A percentile compares a stretch with the other conserved stretches of the same genome.
Conservation (phyloP, 2,329 filamentous ascomycete genomes). For the Daldinia sp. region DNA sequence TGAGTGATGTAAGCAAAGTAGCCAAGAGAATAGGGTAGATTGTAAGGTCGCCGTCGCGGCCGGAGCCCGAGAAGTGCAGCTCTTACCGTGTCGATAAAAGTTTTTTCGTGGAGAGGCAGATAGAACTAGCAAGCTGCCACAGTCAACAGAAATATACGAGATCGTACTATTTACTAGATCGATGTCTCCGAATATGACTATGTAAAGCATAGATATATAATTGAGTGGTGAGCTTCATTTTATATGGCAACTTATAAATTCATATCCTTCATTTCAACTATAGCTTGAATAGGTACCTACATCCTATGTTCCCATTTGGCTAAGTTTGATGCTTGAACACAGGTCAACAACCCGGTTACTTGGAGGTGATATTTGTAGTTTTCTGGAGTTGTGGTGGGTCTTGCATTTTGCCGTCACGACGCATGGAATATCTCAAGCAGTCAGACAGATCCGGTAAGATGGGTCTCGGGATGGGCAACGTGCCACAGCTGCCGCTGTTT, state of each 20-base stretch:
- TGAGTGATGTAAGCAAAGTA: slow-evolving; percentile 33
- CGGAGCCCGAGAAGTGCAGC: slow-evolving; percentile 36
- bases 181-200: too few relatives aligned
- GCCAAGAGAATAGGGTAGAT: slow-evolving; percentile 41
- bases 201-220: too few relatives aligned
- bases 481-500: slow-evolving; percentile 30
- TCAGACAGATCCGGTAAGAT: slow-evolving; percentile 38
- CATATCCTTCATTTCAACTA: not conserved
- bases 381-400: not conserved
- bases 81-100: slow-evolving; percentile 44
- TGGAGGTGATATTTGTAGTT: not conserved
- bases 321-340: too few relatives aligned
- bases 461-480: slow-evolving; percentile 25
- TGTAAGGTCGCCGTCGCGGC: slow-evolving; percentile 36
- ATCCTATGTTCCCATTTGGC: not conserved
- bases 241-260: not conserved
- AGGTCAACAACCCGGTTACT: not conserved
- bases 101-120: slow-evolving; percentile 35
- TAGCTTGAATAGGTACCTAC: not conserved
- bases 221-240: too few relatives aligned
- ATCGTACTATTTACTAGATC: slow-evolving; percentile 13
- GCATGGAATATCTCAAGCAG: slow-evolving; percentile 5
- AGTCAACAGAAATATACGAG: slow-evolving; percentile 36
- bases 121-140: slow-evolving; percentile 37
- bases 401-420: slow-evolving; percentile 4